Percentiles rank a stretch among this genome's conserved stretches.
Evolutionary conservation across 192 early-diverging fungal species (phyloP).

Genomic region (Entomortierella lignicola): DNA sequence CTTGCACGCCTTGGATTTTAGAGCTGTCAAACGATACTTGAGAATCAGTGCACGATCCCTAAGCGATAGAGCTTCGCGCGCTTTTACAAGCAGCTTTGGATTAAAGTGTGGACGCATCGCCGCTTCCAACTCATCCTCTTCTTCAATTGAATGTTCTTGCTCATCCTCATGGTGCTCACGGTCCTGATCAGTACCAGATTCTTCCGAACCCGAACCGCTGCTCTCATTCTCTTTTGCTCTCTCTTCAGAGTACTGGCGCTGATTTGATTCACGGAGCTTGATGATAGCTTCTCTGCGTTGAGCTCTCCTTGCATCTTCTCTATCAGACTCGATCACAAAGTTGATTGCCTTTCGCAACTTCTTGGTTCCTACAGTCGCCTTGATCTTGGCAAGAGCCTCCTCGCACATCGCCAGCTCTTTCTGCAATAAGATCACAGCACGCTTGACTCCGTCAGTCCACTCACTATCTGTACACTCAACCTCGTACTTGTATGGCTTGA

Average conservation of each 20-base stretch:
- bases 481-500: constrained; percentile 99
- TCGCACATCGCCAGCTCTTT: constrained; percentile 84
- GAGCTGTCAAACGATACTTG: constrained; percentile 82
- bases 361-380: constrained; percentile 77
- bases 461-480: constrained; percentile 92
- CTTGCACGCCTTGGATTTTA: constrained; percentile 85
- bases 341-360: constrained; percentile 88
- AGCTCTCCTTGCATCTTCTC: constrained; percentile 60
- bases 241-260: constrained; percentile 21
- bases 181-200: not conserved
- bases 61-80: constrained; percentile 81
- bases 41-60: constrained; percentile 82
- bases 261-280: constrained; percentile 33
- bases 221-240: not conserved
- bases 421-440: constrained; percentile 80
- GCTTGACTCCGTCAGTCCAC: constrained; percentile 91
- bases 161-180: not conserved
- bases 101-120: constrained; percentile 74
- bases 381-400: constrained; percentile 76
- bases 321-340: constrained; percentile 78
- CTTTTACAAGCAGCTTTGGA: constrained; percentile 80
- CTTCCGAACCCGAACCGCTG: not conserved
- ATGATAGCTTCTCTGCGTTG: constrained; percentile 32
- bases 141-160: constrained; percentile 30
- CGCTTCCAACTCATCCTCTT: constrained; percentile 60